Evolutionary conservation across 352 stramenopile species (phyloP).

Genomic region (Phytophthora niederhauseri): DNA sequence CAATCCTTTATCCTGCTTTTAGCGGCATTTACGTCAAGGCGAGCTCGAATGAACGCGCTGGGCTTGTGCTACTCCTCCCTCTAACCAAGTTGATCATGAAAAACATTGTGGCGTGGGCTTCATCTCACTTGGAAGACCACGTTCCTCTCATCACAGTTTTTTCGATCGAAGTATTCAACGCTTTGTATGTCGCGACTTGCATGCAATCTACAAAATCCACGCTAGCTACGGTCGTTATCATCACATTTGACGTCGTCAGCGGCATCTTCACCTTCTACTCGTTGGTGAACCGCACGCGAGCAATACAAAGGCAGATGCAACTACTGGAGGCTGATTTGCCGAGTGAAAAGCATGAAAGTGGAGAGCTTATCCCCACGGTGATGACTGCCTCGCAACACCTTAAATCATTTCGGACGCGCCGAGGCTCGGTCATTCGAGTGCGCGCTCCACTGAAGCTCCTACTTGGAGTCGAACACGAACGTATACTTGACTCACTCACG

Average conservation of each 20-base stretch:
- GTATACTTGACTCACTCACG: neutral
- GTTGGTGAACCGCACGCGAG: conserved; percentile 4
- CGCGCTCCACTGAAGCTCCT: neutral
- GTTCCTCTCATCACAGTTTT: conserved; percentile 36
- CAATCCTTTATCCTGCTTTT: conserved; percentile 26
- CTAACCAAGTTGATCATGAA: conserved; percentile 29
- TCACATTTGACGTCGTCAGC: conserved; percentile 26
- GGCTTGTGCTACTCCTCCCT: conserved; percentile 24
- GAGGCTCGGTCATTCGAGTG: conserved; percentile 5
- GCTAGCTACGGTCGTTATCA: conserved; percentile 25
- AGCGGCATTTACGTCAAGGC: conserved; percentile 19
- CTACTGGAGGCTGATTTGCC: neutral
- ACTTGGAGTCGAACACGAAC: neutral
- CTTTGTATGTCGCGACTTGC: conserved; percentile 32
- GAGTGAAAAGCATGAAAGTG: neutral
- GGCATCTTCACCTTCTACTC: conserved; percentile 11
- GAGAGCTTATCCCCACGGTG: conserved; percentile 7
- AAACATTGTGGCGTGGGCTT: conserved; percentile 30
- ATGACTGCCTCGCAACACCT: conserved; percentile 7
- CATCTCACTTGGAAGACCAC: conserved; percentile 29
- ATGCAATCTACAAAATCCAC: conserved; percentile 37
- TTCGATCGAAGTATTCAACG: conserved; percentile 44
- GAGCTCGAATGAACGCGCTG: conserved; percentile 3
- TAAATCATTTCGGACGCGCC: conserved; percentile 10
- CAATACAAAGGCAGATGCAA: conserved; percentile 4